Evolutionary conservation across 768 basidiomycete genomes (phyloP).

Genomic region (Suillus lakei): DNA sequence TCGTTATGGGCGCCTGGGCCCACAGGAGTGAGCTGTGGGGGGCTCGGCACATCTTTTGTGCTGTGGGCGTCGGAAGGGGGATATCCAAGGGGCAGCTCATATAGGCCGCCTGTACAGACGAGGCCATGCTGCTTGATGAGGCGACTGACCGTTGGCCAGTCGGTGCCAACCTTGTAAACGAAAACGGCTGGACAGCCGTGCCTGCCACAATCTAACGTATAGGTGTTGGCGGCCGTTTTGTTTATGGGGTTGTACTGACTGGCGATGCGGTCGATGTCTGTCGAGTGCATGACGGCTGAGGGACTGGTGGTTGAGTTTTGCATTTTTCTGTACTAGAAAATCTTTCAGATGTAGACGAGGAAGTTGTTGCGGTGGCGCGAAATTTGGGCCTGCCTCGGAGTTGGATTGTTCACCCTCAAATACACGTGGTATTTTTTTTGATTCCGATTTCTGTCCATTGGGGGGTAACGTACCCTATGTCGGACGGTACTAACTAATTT

Average conservation of each 20-base stretch:
- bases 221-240: neutral
- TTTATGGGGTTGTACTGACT: neutral
- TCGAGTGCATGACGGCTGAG: constrained; percentile 5
- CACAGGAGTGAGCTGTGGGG: too few species aligned
- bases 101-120: constrained; percentile 20
- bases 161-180: constrained; percentile 26
- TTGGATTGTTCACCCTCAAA: neutral
- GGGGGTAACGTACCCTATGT: neutral
- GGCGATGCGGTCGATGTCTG: constrained; percentile 10
- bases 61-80: neutral
- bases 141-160: constrained; percentile 30
- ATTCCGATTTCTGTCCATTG: neutral
- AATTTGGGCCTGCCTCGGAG: neutral
- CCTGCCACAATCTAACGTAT: constrained; percentile 21
- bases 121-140: constrained; percentile 30
- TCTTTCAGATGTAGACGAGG: neutral
- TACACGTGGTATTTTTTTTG: neutral
- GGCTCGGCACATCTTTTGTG: too few species aligned
- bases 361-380: neutral
- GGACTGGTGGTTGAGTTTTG: neutral
- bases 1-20: neutral
- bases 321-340: neutral
- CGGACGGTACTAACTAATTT: neutral
- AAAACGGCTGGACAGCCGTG: constrained; percentile 23
- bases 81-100: neutral